A percentile compares a stretch with the other conserved stretches of the same genome.
Evolutionary conservation across 2,329 filamentous ascomycete genomes (phyloP).

Genomic region (Shiraia bambusicola): DNA sequence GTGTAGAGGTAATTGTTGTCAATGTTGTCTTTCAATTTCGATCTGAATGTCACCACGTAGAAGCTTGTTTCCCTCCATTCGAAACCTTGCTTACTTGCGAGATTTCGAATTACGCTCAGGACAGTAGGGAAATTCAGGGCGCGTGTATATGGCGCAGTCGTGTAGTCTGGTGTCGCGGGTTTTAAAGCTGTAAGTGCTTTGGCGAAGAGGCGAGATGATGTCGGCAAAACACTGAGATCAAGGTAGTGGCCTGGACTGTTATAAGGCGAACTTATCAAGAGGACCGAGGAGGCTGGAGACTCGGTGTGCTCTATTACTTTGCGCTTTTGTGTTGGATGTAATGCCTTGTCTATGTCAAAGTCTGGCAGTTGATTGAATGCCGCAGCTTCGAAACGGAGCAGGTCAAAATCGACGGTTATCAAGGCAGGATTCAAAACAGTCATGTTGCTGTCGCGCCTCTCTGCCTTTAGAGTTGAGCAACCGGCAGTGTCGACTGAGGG

Average conservation of each 20-base stretch:
- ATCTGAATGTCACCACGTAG: constrained; percentile 84
- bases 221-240: constrained; percentile 66
- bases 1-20: constrained; percentile 68
- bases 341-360: not conserved
- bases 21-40: constrained; percentile 66
- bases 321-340: not conserved
- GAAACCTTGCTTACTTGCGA: constrained; percentile 51
- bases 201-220: constrained; percentile 68
- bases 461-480: not conserved
- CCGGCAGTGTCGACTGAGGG: not conserved
- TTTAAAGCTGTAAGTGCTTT: constrained; percentile 67
- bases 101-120: constrained; percentile 57
- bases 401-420: constrained; percentile 36
- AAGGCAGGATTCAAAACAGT: constrained; percentile 24
- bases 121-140: constrained; percentile 76
- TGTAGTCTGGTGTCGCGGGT: constrained; percentile 69
- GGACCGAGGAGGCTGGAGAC: constrained; percentile 26
- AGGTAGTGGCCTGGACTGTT: constrained; percentile 69
- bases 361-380: constrained; percentile 29
- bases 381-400: constrained; percentile 38
- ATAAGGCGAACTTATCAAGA: constrained; percentile 75
- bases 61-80: constrained; percentile 66
- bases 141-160: constrained; percentile 69
- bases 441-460: not conserved
- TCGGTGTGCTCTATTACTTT: not conserved